These are phyloP conservation scores for Scheffersomyces segobiensis DNA, from an alignment of 1,139 yeast species.

Conservation along the genomic window DNA sequence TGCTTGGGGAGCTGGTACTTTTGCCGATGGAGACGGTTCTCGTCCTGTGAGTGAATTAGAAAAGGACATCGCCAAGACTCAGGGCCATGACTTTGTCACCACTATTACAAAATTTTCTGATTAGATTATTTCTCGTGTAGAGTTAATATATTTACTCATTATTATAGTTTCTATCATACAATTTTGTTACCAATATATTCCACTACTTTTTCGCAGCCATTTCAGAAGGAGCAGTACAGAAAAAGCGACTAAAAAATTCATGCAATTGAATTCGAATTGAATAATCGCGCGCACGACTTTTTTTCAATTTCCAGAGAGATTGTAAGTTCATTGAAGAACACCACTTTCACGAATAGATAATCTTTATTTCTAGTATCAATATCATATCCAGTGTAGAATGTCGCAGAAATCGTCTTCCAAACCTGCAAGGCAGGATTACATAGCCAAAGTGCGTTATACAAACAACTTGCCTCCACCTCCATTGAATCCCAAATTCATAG, in stretches of 20 bases:
- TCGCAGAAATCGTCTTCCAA: conserved; percentile 25
- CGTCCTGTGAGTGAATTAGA: conserved; percentile 71
- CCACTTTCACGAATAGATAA: neutral
- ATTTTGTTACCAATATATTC: no score
- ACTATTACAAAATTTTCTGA: conserved; percentile 27
- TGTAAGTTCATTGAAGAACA: neutral
- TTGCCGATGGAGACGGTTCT: conserved; percentile 78
- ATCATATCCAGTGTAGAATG: conserved; percentile 12
- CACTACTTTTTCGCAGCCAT: neutral
- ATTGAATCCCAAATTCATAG: conserved; percentile 81
- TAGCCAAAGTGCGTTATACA: conserved; percentile 81
- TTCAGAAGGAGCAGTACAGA: neutral
- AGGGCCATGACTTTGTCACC: conserved; percentile 65
- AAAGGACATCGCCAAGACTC: conserved; percentile 58
- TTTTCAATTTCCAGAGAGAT: neutral
- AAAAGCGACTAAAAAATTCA: neutral
- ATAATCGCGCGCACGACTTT: neutral
- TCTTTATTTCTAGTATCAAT: neutral
- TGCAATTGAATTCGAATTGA: neutral
- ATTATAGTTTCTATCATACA: no score
- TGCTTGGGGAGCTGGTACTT: conserved; percentile 88
- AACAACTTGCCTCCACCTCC: conserved; percentile 94
- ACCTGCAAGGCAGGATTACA: conserved; percentile 75
- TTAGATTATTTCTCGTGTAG: no score
- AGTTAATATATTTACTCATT: no score